Evolutionary conservation across 2,329 filamentous ascomycete genomes (phyloP).

Genomic region (Pseudogymnoascus sp.): DNA sequence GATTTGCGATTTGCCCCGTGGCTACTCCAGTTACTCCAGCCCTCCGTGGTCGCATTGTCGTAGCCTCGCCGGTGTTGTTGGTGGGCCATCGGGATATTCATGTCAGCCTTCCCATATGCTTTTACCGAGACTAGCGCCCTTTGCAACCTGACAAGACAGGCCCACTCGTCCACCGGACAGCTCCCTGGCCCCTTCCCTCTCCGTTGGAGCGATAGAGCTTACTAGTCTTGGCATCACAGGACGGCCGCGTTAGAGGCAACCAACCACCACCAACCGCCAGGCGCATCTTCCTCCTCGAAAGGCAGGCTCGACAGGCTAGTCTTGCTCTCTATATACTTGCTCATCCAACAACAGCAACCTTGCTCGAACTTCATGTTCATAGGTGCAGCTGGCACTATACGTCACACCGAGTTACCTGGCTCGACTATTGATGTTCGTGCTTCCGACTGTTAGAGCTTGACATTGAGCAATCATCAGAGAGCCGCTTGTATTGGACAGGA

Average conservation of each 20-base stretch:
- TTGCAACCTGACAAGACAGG: background rate
- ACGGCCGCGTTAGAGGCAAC: background rate
- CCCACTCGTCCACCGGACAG: background rate
- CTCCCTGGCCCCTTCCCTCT: background rate
- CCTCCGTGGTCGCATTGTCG: background rate
- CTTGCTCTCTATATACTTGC: constrained; percentile 1
- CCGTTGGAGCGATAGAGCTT: background rate
- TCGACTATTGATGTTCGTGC: constrained; percentile 4
- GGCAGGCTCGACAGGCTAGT: background rate
- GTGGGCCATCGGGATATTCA: background rate
- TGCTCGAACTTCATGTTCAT: background rate
- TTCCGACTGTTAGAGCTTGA: background rate
- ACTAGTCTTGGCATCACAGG: constrained; percentile 6
- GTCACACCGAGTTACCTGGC: background rate
- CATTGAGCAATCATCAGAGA: constrained; percentile 2
- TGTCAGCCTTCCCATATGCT: background rate
- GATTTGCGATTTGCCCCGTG: background rate
- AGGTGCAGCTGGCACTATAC: background rate
- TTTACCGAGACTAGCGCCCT: background rate
- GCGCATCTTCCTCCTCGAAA: background rate
- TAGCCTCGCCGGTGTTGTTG: background rate
- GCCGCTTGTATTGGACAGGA: constrained; percentile 2
- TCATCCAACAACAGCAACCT: background rate
- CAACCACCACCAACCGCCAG: background rate
- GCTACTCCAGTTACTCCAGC: background rate